Base-by-base conservation (phyloP, 352 stramenopile species). In the Pythium grandisporangium region DNA sequence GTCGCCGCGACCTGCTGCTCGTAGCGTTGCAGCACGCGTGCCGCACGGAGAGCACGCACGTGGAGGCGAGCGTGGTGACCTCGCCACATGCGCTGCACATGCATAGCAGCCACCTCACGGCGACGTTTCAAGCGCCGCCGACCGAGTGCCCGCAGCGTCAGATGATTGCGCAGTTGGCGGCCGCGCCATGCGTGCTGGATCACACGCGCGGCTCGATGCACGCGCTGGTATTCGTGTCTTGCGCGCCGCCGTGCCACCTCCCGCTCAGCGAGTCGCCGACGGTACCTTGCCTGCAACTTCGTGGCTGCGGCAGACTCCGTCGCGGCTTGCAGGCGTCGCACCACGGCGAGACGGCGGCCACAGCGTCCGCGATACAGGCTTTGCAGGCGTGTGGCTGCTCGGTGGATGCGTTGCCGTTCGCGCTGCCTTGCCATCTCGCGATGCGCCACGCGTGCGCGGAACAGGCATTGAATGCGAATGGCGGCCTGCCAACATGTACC, bases 21-120 rank as follows among this genome's bases (percentile, higher is more conserved):
- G 0, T 32, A 39, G 7, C 80, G 58, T 7, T 52, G 60, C 0
- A 46, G 37, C 3, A 47, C 30, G n/a, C 67, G 73, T 2, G 59
- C 62, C 4, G 54, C 42, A 19, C 47, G 61, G 14, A 69, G 36
- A 8, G 65, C 35, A 6, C 30, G 51, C 4, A 62, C 51, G 6
- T 48, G 50, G 2, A 55, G 42, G 3, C 70, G 68, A 13, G 55
- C 58, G 13, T 61, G 46, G 38, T 71, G 77, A 6, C 69, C 73
- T 30, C 85, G 60, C 67, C 82, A 95, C 4, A 71, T 44, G 12
- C 81, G 61, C 55, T 96, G 85, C 23, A 97, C 57, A n/a, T 55
- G 71, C 10, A 58, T 47, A 1, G 70, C 67, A 11, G 65, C 70
- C 1, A 58, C 33, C 6, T 54, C 38, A 13, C 53, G 19, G 19